phyloP scores from a whole-genome alignment of 768 basidiomycete genomes.

The Panellus pusillus region DNA sequence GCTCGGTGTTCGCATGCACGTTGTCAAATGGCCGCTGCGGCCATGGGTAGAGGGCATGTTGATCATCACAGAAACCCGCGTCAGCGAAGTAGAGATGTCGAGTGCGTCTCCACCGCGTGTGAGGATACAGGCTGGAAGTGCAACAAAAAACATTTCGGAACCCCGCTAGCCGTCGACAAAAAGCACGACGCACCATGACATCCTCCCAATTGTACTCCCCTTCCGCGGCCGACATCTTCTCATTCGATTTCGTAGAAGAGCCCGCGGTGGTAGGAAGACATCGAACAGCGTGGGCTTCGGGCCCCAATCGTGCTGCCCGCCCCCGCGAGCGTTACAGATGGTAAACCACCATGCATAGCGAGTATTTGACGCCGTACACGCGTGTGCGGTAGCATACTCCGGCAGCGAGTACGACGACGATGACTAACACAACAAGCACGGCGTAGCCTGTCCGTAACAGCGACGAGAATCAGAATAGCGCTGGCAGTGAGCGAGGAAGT shows the following conservation, averaged over 20 bases:
- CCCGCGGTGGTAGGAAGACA: constrained; percentile 1
- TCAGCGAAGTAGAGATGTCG: background rate
- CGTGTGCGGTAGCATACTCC: constrained; percentile 13
- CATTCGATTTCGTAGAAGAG: no score
- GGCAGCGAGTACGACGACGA: constrained; percentile 13
- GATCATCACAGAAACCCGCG: constrained; percentile 11
- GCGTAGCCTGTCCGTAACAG: constrained; percentile 11
- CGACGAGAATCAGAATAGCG: background rate
- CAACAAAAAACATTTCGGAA: no score
- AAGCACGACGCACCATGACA: constrained; percentile 10
- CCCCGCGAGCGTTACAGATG: background rate
- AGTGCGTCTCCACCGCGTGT: background rate
- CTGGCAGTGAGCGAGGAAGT: background rate
- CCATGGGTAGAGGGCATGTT: constrained; percentile 8
- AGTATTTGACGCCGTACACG: background rate
- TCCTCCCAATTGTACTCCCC: constrained; percentile 4
- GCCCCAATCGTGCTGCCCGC: constrained; percentile 8
- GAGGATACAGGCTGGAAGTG: constrained; percentile 14
- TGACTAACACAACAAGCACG: constrained; percentile 9
- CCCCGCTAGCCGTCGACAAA: no score
- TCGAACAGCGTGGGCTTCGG: constrained; percentile 12
- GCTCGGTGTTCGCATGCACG: background rate
- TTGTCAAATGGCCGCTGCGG: no score
- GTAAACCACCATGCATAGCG: background rate
- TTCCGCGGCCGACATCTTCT: background rate